phyloP scores from a whole-genome alignment of 176 grass and related monocot genomes.

The Phoenix roebelenii region DNA sequence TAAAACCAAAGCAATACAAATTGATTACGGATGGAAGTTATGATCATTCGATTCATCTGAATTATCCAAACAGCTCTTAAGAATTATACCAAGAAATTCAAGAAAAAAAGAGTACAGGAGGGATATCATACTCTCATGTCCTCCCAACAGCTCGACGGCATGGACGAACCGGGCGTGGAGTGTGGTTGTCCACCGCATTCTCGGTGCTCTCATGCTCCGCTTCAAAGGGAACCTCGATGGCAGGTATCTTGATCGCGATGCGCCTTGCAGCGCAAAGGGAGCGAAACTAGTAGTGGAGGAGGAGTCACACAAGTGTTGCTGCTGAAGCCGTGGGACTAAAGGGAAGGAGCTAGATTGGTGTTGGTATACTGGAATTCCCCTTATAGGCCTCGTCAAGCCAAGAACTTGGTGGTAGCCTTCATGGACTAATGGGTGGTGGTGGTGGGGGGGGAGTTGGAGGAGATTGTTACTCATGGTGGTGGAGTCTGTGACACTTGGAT shows the following conservation, averaged over 20 bases:
- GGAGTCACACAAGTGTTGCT: neutral
- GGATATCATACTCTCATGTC: conserved; percentile 32
- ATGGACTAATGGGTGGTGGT: conserved; percentile 6
- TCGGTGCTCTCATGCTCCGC: conserved; percentile 23
- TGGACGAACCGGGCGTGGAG: conserved; percentile 35
- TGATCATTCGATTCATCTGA: too few relatives aligned
- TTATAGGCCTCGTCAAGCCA: conserved; percentile 20
- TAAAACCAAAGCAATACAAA: neutral
- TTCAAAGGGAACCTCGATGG: conserved; percentile 16
- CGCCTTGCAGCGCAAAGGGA: neutral
- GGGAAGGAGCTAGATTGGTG: neutral
- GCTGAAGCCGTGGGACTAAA: conserved; percentile 1
- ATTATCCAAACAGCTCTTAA: too few relatives aligned
- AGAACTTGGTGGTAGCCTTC: neutral
- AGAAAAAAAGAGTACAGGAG: too few relatives aligned
- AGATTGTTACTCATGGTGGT: neutral
- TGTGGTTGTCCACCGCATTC: conserved; percentile 39
- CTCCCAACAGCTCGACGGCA: conserved; percentile 31
- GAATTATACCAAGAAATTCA: too few relatives aligned
- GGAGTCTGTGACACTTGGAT: neutral
- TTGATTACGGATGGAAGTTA: too few relatives aligned
- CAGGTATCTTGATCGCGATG: conserved; percentile 6
- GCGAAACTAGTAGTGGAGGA: neutral
- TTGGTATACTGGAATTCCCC: conserved; percentile 26
- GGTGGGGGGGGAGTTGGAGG: neutral